These are phyloP conservation scores for Pseudogymnoascus sp. DNA, from an alignment of 2,329 filamentous ascomycete genomes.

Conservation along the genomic window DNA sequence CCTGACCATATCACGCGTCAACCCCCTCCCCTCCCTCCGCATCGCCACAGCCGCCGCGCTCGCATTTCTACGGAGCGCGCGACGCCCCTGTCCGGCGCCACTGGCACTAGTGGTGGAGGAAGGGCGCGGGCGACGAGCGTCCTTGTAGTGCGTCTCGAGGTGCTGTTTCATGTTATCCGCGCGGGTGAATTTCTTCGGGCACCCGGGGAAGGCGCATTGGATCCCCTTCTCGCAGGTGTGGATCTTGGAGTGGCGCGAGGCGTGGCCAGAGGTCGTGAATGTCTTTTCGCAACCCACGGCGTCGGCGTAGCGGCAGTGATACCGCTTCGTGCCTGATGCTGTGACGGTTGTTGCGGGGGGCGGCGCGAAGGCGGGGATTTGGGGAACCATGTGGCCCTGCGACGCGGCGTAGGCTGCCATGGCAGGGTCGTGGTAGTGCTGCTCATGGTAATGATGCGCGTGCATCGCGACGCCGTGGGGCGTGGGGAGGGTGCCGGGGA, in stretches of 20 bases:
- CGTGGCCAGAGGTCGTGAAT: conserved; percentile 77
- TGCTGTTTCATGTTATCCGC: conserved; percentile 87
- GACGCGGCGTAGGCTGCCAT: background rate
- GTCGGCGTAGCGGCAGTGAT: conserved; percentile 66
- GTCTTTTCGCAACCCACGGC: conserved; percentile 66
- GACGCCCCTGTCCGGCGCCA: too few relatives aligned
- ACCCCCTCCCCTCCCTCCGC: background rate
- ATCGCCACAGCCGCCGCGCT: background rate
- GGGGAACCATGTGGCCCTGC: background rate
- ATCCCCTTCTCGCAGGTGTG: conserved; percentile 76
- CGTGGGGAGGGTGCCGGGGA: background rate
- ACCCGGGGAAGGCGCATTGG: conserved; percentile 55
- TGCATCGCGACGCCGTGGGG: background rate
- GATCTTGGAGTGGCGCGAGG: conserved; percentile 78
- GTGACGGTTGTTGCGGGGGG: background rate
- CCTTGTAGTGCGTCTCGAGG: conserved; percentile 65
- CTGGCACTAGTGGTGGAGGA: too few relatives aligned
- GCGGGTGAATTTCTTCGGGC: conserved; percentile 72
- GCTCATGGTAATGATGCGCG: background rate
- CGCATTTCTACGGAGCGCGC: background rate
- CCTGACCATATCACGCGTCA: background rate
- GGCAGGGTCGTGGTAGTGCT: background rate
- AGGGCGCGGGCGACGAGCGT: conserved; percentile 32
- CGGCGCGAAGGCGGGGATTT: background rate
- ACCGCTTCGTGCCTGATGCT: conserved; percentile 46